Base-by-base conservation (phyloP, 1,139 yeast genomes). In the Kodamaea anthophila region DNA sequence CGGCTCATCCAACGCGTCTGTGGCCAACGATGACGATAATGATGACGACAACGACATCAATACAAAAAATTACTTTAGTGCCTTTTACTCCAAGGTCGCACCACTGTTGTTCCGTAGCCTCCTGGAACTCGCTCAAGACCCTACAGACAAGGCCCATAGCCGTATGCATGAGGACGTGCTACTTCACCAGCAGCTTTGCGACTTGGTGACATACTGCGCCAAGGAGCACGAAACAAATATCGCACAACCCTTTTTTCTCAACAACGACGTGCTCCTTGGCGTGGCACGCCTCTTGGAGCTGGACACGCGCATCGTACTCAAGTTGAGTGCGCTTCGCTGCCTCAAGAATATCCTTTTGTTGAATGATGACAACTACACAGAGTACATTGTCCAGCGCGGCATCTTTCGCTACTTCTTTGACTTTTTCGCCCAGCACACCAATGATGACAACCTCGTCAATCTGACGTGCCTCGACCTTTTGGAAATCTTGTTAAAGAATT, bases 401-500 rank as follows among this genome's bases (percentile, higher is more conserved):
- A 53, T 82, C 3, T 60, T 81, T 32, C 64, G 59, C 8, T 60
- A 68, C 23, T 63, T 78, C 22, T 68, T 83, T 39, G 51, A 52
- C 1, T 59, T 76, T 33, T 63, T 84, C 37, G 57, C 58, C 13
- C 65, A 60, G n/a, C 70, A 74, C 12, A 63, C 70, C 13, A 57
- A 65, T 22, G 57, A 59, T 26, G 77, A 81, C 47, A 82, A 78
- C 46, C 59, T 88, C 37, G 70, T 84, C 2, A 83, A 77, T 46
- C 85, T 96, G 0, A 70, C 93, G 3, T 73, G 93, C 41, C 61
- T 87, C 31, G 91, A 83, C 44, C 61, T 88, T 23, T 58, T 86
- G 31, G 81, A 76, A 40, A 53, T 68, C 3, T 53, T 84, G 2
- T 48, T 69, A 5, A 53, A 44, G 30, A 55, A 42, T 42, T 55